These are phyloP conservation scores for Tuber magnatum DNA, from an alignment of 495 filamentous ascomycete species.

Conservation along the genomic window DNA sequence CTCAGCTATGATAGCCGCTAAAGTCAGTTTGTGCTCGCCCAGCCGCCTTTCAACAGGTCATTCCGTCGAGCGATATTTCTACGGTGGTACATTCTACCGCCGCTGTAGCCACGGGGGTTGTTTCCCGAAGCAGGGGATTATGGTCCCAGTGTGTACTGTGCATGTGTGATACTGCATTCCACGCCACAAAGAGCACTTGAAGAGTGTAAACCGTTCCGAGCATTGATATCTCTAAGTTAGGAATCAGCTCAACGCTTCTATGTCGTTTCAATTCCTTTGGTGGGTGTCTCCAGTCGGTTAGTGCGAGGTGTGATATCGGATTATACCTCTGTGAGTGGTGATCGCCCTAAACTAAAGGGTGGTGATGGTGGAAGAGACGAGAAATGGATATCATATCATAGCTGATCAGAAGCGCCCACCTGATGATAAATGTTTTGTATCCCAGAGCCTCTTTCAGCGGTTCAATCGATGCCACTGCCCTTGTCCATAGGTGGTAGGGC, in stretches of 20 bases:
- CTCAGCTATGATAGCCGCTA: neutral
- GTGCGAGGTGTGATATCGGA: neutral
- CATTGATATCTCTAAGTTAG: neutral
- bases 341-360: neutral
- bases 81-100: neutral
- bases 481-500: neutral
- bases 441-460: neutral
- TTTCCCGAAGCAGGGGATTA: neutral
- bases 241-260: neutral
- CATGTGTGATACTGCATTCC: neutral
- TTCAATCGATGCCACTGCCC: neutral
- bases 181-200: neutral
- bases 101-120: neutral
- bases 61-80: neutral
- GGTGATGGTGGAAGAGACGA: neutral
- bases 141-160: neutral
- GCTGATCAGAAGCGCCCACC: neutral
- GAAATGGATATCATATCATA: too few species aligned
- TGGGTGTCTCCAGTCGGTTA: neutral
- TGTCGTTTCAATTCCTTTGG: neutral
- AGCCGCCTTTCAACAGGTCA: neutral
- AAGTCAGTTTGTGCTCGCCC: neutral
- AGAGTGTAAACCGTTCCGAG: neutral
- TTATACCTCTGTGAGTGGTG: neutral
- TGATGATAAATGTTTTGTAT: neutral